Evolutionary conservation across 345 rosid species (phyloP), one percentile per base, ranked within the genome.

Genomic region (Brassica carinata): DNA sequence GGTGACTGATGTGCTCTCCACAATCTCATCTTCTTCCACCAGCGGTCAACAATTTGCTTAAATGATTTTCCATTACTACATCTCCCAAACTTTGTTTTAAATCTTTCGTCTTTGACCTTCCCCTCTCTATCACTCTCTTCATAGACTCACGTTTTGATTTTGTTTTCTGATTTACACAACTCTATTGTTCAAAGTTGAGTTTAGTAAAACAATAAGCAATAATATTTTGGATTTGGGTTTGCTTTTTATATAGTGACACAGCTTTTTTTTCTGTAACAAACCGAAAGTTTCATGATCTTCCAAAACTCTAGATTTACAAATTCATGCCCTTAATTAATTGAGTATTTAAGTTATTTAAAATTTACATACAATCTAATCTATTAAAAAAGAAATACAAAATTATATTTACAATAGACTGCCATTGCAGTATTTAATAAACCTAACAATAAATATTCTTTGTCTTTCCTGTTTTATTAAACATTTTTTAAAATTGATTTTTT

Each of bases 1-100:
- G 0, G 96, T 93, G 75, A 92, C 99, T 9, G 97, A 93, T 7
- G 99, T 96, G 64, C 96, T 96, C 51, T 63, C 97, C 0, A 87
- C 81, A 34, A 85, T 93, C 89, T 89, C 97, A 30, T 78, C 90
- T 11, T 83, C 90, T 68, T 68, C 94, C 7, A 79, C 76, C 38
- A 75, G 79, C 10, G 79, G 79, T 17, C 79, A 74, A 7, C 83
- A 75, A 30, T 80, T 36, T 29, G 83, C 79, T 63, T 80, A 64
- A 58, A 51, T 34, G 5, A 51, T 30, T 18, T 38, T 27, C 5
- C 7, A 48, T 14, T n/a, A 48, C 57, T 23, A 6, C 26, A 23
- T 23, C 26, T 34, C 66, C 67, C 53, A 43, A 8, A 11, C 33
- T 29, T 59, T 19, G 18, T 51, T 31, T 17, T 36, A 8, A 36